These are phyloP conservation scores for Trypanosoma lewisi DNA, from an alignment of 208 protist genomes.

Conservation along the genomic window DNA sequence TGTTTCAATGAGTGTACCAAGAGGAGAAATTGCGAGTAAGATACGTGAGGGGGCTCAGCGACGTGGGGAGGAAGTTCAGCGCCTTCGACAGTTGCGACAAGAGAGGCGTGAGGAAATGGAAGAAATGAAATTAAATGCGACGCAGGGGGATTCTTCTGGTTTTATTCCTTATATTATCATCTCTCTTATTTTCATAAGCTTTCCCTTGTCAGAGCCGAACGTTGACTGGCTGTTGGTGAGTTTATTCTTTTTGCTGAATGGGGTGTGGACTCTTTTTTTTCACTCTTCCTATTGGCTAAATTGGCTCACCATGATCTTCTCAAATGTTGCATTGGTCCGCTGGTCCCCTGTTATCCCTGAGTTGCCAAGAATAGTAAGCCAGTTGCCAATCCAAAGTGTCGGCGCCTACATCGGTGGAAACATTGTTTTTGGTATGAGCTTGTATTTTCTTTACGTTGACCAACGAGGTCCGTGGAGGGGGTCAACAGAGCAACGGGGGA, in stretches of 20 bases:
- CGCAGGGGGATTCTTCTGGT: slow-evolving; percentile 16
- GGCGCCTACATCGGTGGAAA: slow-evolving; percentile 42
- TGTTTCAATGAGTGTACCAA: slow-evolving; percentile 23
- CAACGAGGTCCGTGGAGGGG: slow-evolving; percentile 25
- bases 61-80: slow-evolving; percentile 52
- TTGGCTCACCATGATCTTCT: slow-evolving; percentile 36
- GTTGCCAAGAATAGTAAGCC: slow-evolving; percentile 38
- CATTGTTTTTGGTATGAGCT: slow-evolving; percentile 17
- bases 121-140: slow-evolving; percentile 24
- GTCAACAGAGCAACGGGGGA: background rate
- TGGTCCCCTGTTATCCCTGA: slow-evolving; percentile 55
- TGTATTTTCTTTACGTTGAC: slow-evolving; percentile 66
- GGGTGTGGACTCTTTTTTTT: slow-evolving; percentile 38
- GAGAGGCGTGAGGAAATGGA: slow-evolving; percentile 50
- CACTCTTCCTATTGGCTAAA: slow-evolving; percentile 63
- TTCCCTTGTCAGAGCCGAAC: slow-evolving; percentile 70
- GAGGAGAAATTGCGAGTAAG: slow-evolving; percentile 45
- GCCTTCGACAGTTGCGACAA: slow-evolving; percentile 54
- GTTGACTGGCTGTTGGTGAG: slow-evolving; percentile 77
- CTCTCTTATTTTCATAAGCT: slow-evolving; percentile 73
- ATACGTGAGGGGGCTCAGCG: slow-evolving; percentile 62
- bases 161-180: slow-evolving; percentile 75
- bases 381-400: slow-evolving; percentile 26
- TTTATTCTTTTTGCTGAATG: slow-evolving; percentile 54
- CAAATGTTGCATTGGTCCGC: slow-evolving; percentile 60